Evolutionary conservation across 169 alveolate genomes (phyloP).

Genomic region (Cryptosporidium xiaoi): DNA sequence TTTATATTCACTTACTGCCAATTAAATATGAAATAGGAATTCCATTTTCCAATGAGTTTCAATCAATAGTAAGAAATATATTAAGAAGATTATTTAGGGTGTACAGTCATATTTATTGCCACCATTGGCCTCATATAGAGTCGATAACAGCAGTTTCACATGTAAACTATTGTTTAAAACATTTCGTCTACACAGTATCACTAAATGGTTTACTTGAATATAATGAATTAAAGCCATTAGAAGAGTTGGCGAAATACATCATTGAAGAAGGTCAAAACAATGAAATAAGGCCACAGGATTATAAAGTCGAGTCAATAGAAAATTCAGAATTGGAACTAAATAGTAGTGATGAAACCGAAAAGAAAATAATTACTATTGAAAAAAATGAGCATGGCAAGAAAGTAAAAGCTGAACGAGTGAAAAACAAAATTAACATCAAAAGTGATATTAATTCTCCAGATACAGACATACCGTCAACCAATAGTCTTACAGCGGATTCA

Average conservation of each 20-base stretch:
- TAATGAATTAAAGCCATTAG: constrained; percentile 68
- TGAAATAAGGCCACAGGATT: background rate
- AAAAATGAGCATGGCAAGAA: background rate
- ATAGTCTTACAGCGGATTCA: constrained; percentile 65
- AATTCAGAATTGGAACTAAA: background rate
- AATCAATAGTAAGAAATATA: constrained; percentile 37
- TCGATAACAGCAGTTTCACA: constrained; percentile 66
- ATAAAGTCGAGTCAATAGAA: background rate
- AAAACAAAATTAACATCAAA: constrained; percentile 1
- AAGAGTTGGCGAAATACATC: constrained; percentile 49
- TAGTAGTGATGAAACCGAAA: background rate
- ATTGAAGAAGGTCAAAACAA: constrained; percentile 33
- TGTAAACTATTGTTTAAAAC: constrained; percentile 62
- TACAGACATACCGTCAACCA: constrained; percentile 66
- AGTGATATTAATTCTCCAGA: constrained; percentile 57
- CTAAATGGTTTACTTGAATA: constrained; percentile 35
- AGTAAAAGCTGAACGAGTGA: background rate
- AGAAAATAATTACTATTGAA: background rate
- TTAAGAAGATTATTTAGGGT: constrained; percentile 65
- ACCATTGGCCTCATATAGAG: constrained; percentile 72
- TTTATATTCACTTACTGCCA: background rate
- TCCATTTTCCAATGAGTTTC: constrained; percentile 56
- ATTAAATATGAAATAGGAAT: constrained; percentile 10
- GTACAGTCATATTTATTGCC: constrained; percentile 72
- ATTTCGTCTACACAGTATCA: constrained; percentile 48